Percentiles rank a stretch among this genome's conserved stretches.
Conservation (phyloP, 2,329 filamentous ascomycete species). For the Gliomastix tumulicola region DNA sequence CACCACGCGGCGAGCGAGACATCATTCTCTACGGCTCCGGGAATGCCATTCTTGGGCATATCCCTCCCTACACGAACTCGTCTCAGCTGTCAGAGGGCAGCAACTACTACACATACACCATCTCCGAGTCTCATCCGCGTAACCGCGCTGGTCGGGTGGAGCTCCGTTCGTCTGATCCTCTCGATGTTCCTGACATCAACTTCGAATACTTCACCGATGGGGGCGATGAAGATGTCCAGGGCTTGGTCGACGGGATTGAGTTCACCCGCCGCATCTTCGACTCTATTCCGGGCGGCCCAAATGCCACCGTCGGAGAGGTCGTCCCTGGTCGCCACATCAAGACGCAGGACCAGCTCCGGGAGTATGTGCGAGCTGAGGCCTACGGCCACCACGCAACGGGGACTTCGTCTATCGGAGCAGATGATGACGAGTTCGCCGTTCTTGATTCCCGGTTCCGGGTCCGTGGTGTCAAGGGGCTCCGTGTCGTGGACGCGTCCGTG, state of each 20-base stretch:
- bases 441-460: slow-evolving; percentile 50
- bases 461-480: slow-evolving; percentile 41
- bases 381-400: slow-evolving; percentile 54
- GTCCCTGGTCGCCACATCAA: slow-evolving; percentile 25
- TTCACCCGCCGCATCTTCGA: slow-evolving; percentile 26
- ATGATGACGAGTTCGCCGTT: slow-evolving; percentile 43
- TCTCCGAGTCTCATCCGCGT: slow-evolving; percentile 5
- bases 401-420: slow-evolving; percentile 46
- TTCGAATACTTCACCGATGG: slow-evolving; percentile 39
- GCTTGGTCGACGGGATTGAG: slow-evolving; percentile 35
- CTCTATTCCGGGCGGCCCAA: slow-evolving; percentile 14
- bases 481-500: slow-evolving; percentile 54
- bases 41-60: slow-evolving; percentile 21
- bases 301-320: slow-evolving; percentile 25
- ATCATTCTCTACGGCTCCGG: slow-evolving; percentile 16
- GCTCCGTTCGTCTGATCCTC: slow-evolving; percentile 41
- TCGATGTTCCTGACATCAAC: slow-evolving; percentile 43
- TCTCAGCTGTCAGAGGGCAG: slow-evolving; percentile 14
- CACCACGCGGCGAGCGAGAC: slow-evolving; percentile 14
- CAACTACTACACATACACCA: slow-evolving; percentile 6
- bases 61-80: slow-evolving; percentile 16
- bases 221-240: slow-evolving; percentile 31
- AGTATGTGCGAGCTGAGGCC: slow-evolving; percentile 25
- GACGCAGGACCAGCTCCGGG: slow-evolving; percentile 3
- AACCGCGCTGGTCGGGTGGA: slow-evolving; percentile 35